These are phyloP conservation scores for Komagataella pastoris DNA, from an alignment of 805 yeast species.

Conservation along the genomic window DNA sequence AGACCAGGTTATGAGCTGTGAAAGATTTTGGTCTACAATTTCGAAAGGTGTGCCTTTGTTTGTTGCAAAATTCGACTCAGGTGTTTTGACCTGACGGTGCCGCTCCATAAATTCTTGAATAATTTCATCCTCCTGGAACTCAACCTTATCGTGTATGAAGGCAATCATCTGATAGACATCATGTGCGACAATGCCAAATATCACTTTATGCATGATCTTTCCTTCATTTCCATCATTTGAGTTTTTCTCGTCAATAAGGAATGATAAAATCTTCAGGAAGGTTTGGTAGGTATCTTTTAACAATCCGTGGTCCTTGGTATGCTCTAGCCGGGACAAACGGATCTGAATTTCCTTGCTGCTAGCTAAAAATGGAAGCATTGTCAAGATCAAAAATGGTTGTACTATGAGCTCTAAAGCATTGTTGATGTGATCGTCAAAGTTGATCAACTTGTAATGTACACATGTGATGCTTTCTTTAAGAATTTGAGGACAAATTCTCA, in stretches of 20 bases:
- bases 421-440: not conserved
- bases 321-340: not conserved
- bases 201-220: not conserved
- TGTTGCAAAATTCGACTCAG: not conserved
- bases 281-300: not conserved
- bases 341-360: not conserved
- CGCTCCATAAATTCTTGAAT: not conserved
- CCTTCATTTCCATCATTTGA: not conserved
- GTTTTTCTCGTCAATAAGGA: not conserved
- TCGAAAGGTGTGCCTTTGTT: not conserved
- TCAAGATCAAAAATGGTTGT: not conserved
- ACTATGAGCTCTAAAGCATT: not conserved
- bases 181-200: not conserved
- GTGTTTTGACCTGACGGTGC: not conserved
- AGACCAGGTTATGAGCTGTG: not conserved
- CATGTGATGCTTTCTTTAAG: not conserved
- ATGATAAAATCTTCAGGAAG: not conserved
- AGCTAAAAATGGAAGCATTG: not conserved
- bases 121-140: not conserved
- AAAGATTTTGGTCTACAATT: not conserved
- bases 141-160: not conserved
- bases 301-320: not conserved
- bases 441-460: not conserved
- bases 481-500: not conserved
- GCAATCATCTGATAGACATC: not conserved